Evolutionary conservation across 1,284 basidiomycete genomes (phyloP).

Genomic region (Psilocybe mexicana): DNA sequence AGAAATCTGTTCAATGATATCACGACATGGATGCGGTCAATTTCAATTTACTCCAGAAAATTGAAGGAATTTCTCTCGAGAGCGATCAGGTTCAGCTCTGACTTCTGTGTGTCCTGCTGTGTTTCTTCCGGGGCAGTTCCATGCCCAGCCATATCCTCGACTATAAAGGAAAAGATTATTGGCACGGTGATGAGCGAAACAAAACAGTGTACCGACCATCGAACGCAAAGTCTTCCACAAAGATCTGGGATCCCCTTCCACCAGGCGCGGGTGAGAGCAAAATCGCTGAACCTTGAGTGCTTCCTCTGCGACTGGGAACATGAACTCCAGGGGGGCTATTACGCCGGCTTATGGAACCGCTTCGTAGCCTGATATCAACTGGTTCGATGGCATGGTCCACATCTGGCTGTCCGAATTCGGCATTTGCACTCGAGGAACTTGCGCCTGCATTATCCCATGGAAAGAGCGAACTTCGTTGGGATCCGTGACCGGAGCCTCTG

Average conservation of each 20-base stretch:
- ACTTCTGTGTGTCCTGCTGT: constrained; percentile 49
- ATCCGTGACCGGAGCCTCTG: constrained; percentile 38
- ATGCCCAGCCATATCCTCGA: constrained; percentile 32
- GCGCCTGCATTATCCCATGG: constrained; percentile 80
- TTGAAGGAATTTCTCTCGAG: constrained; percentile 76
- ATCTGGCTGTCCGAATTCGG: constrained; percentile 36
- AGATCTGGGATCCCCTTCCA: constrained; percentile 40
- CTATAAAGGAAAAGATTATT: neutral
- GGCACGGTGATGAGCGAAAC: neutral
- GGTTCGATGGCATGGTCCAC: constrained; percentile 50
- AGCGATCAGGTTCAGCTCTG: constrained; percentile 54
- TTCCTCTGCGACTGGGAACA: constrained; percentile 43
- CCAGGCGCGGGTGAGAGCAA: constrained; percentile 49
- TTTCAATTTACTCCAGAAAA: constrained; percentile 65
- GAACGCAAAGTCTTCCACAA: constrained; percentile 65
- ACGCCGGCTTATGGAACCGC: constrained; percentile 50
- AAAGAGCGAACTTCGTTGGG: constrained; percentile 70
- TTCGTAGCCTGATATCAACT: constrained; percentile 53
- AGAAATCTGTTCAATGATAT: neutral
- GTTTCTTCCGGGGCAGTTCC: constrained; percentile 19
- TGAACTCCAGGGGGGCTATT: constrained; percentile 47
- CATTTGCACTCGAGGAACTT: constrained; percentile 54
- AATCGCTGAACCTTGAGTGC: constrained; percentile 36
- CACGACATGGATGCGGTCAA: neutral
- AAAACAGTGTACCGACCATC: constrained; percentile 45